These are phyloP conservation scores for Botryotinia globosa DNA, from an alignment of 2,329 filamentous ascomycete genomes.

Conservation along the genomic window DNA sequence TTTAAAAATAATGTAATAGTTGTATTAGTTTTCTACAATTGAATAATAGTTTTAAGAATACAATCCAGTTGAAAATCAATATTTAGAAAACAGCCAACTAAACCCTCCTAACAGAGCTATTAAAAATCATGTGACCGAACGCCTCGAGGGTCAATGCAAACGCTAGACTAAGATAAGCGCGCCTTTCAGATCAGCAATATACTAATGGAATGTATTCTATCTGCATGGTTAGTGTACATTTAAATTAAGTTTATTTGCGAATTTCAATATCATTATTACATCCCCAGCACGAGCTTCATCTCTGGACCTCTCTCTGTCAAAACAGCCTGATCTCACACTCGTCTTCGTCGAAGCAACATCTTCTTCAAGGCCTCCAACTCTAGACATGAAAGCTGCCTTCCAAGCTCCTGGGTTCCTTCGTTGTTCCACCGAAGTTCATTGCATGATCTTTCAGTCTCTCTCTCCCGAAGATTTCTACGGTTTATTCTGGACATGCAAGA, in stretches of 20 bases:
- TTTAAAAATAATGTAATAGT: no score
- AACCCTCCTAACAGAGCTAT: no score
- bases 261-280: neutral
- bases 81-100: no score
- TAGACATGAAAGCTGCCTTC: neutral
- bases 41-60: no score
- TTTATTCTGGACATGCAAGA: neutral
- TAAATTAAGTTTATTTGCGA: neutral
- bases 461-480: neutral
- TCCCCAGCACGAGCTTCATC: neutral
- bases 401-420: neutral
- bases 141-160: no score
- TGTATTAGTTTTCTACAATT: no score
- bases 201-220: rapidly evolving
- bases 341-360: neutral
- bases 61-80: no score
- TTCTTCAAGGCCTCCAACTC: neutral
- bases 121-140: no score
- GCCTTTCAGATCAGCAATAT: neutral
- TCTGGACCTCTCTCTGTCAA: rapidly evolving
- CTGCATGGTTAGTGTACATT: neutral
- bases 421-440: neutral
- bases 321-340: neutral
- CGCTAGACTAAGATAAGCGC: no score
- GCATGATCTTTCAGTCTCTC: neutral